These are phyloP conservation scores for Nothopassalora personata DNA, from an alignment of 2,329 filamentous ascomycete species.

Conservation along the genomic window DNA sequence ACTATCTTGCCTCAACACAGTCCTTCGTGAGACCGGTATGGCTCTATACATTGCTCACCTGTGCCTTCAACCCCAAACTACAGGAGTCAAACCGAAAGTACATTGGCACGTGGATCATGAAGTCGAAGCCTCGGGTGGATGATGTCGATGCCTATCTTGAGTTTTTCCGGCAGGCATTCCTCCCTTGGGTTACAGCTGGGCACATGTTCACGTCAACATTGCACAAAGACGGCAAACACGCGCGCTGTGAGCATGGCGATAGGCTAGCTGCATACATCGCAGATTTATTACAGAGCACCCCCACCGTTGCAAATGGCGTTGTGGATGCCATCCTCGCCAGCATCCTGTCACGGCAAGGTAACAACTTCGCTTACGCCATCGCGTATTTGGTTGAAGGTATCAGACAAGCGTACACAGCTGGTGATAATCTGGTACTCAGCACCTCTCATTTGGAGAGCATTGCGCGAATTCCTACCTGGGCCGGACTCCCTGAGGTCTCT, in stretches of 20 bases:
- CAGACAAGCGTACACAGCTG: constrained; percentile 29
- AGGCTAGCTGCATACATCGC: constrained; percentile 35
- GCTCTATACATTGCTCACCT: constrained; percentile 39
- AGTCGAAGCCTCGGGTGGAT: constrained; percentile 22
- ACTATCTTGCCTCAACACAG: constrained; percentile 32
- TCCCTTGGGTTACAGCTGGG: constrained; percentile 46
- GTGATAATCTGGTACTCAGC: constrained; percentile 16
- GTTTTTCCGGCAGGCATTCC: constrained; percentile 38
- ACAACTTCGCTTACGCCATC: constrained; percentile 39
- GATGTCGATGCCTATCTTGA: constrained; percentile 25
- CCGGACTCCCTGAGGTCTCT: constrained; percentile 41
- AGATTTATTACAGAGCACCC: constrained; percentile 25
- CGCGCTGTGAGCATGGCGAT: constrained; percentile 39
- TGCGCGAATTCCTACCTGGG: constrained; percentile 25
- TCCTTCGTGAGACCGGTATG: constrained; percentile 38
- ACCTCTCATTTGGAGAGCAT: constrained; percentile 25
- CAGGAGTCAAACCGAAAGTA: constrained; percentile 45
- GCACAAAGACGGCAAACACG: constrained; percentile 25
- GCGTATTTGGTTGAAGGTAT: constrained; percentile 42
- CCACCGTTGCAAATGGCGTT: constrained; percentile 17
- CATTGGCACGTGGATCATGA: constrained; percentile 43
- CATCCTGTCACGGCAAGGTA: constrained; percentile 24
- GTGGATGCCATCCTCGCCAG: constrained; percentile 31
- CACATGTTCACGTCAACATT: constrained; percentile 40
- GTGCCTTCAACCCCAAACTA: constrained; percentile 37